Evolutionary conservation across 179 eudicot genomes (phyloP), one percentile per base, ranked within the genome.

Genomic region (Carnegiea gigantea): DNA sequence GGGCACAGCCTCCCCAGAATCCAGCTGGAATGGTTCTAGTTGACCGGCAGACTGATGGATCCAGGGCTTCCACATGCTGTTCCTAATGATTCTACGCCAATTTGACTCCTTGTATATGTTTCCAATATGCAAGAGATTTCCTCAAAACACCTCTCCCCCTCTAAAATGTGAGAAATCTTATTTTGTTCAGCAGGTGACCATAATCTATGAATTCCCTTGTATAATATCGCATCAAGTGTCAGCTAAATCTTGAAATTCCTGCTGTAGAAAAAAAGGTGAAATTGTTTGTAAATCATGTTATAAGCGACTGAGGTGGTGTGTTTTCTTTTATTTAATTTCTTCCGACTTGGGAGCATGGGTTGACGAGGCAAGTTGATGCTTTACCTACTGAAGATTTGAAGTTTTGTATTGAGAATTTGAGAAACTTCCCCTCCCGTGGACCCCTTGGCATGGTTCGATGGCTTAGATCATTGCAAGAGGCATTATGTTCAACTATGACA

Each of bases 11-110:
- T 68, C 86, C 95, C 59, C 98, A 92, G 84, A 94, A 92, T 83
- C 95, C 97, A 54, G 92, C 96, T 28, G 98, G 99, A 68, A 96
- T 96, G 98, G 97, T 96, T 86, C 92, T 96, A 43, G 96, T 91
- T 26, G 92, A 96, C 79, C 86, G 97, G 84, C 96, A 93, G 72
- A 80, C 93, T 33, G 98, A 91, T 79, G 95, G 93, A 78, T 81
- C 93, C 72, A 89, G 87, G 70, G 81, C 97, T 84, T 74, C 97
- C 40, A n/a, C 95, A 44, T 96, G 99, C 88, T 96, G 98, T 85
- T 82, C 97, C 75, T 93, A 88, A 86, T 81, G 48, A 79, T 53
- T 49, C 77, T 78, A 73, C 46, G 36, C 13, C 11, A 20, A 46
- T 44, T 40, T 72, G 67, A 70, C 64, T 67, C 77, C 10, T 51